Conservation (phyloP, 805 yeast species). For the Hanseniaspora hatyaiensis region DNA sequence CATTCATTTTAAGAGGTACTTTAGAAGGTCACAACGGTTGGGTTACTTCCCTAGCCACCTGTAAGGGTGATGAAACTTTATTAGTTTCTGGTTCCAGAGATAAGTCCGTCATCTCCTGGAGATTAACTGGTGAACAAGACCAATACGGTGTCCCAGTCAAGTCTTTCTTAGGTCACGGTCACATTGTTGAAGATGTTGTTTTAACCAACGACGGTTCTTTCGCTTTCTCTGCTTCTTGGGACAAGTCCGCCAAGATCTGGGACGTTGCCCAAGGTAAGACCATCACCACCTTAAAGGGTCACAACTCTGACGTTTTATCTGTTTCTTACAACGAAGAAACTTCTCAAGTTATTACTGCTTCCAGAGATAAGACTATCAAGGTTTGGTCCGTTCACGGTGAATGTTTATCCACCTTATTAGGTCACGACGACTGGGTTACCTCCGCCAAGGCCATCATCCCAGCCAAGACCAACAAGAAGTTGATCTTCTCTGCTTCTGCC, state of each 20-base stretch:
- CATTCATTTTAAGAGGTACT: conserved; percentile 99
- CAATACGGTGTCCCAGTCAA: conserved; percentile 97
- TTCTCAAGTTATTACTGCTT: conserved; percentile 96
- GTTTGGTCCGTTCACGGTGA: conserved; percentile 99
- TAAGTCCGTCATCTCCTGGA: conserved; percentile 97
- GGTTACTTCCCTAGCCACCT: conserved; percentile 98
- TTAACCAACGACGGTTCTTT: conserved; percentile 95
- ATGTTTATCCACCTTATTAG: conserved; percentile 84
- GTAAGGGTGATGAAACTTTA: conserved; percentile 95
- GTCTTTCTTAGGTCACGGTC: conserved; percentile 96
- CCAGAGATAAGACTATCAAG: conserved; percentile 97
- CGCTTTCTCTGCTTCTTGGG: conserved; percentile 99
- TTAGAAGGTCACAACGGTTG: conserved; percentile 94
- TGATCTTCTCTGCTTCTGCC: conserved; percentile 95
- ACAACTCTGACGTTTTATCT: conserved; percentile 92
- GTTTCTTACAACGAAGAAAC: conserved; percentile 93
- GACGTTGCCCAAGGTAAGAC: conserved; percentile 88
- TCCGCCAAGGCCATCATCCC: conserved; percentile 76
- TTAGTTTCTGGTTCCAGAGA: conserved; percentile 98
- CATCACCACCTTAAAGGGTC: conserved; percentile 93
- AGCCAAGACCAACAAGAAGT: conserved; percentile 43
- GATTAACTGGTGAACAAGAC: conserved; percentile 89
- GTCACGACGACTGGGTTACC: conserved; percentile 99
- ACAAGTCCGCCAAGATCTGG: conserved; percentile 98
- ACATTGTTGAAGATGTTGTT: conserved; percentile 95